Evolutionary conservation across 495 filamentous ascomycete species (phyloP).

Genomic region (Neohortaea acidophila): DNA sequence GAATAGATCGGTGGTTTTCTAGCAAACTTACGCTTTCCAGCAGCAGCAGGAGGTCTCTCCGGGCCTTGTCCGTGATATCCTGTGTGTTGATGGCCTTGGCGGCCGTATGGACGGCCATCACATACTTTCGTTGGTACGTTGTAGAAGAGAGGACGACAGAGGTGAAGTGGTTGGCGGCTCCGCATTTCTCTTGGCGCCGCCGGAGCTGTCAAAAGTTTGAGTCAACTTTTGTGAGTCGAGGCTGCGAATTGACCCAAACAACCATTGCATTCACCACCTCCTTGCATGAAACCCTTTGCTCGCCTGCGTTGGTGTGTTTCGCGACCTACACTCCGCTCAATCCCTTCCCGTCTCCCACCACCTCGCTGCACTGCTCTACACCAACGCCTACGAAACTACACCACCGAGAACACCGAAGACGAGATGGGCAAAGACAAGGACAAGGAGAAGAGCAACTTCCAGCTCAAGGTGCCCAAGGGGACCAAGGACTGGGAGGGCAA

Average conservation of each 20-base stretch:
- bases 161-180: not conserved
- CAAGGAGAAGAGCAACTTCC: slow-evolving; percentile 12
- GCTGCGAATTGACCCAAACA: not conserved
- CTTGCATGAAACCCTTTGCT: slow-evolving; percentile 3
- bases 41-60: slow-evolving; percentile 21
- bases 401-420: not conserved
- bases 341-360: not conserved
- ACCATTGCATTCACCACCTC: slow-evolving; percentile 1
- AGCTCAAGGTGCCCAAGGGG: slow-evolving; percentile 22
- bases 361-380: not conserved
- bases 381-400: slow-evolving; percentile 1
- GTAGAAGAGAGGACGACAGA: not conserved
- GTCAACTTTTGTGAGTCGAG: too few species aligned
- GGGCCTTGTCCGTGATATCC: slow-evolving; percentile 21
- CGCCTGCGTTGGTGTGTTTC: not conserved
- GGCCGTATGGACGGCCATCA: slow-evolving; percentile 16
- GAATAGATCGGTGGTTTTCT: too few species aligned
- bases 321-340: not conserved
- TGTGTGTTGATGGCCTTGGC: slow-evolving; percentile 21
- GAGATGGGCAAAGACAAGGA: slow-evolving; percentile 20
- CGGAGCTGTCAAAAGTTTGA: not conserved
- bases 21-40: slow-evolving; percentile 21
- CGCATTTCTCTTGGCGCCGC: not conserved
- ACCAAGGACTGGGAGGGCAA: slow-evolving; percentile 37
- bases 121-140: slow-evolving; percentile 1